Base-by-base conservation (phyloP, 148 eudicot species). In the Camellia sinensis region DNA sequence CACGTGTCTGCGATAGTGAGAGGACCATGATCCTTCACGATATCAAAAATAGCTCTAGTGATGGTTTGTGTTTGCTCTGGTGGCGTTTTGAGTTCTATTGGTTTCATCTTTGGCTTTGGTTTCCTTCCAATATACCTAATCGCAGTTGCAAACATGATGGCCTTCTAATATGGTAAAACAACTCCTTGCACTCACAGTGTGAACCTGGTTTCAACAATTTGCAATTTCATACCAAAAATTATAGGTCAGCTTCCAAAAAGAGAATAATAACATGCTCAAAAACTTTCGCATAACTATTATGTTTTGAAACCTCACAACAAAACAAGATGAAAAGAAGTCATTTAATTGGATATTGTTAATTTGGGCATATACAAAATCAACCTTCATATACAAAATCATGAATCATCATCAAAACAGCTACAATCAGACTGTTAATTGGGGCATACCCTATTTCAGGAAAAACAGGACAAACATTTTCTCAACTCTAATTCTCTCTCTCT, bases 31-130 rank as follows among this genome's bases (percentile, higher is more conserved):
- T 95, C 96, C 88, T 90, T 95, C 57, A 95, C 76, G 67, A 93
- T 87, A 57, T 93, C 94, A 57, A 95, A 95, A 64, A 95, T 87
- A 15, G 81, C 85, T 56, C 97, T 87, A 3, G 96, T 95, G 44
- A 91, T 93, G 1, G 97, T 95, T 84, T 91, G 97, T 21, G 93
- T 93, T 76, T 93, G 95, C 85, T 94, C 95, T 0, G 94, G 98
- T 57, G 93, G 91, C 4, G 88, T 82, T 68, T 86, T 87, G 56
- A 92, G 91, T 80, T 90, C 92, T 22, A 89, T 87, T 15, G 91
- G 89, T 80, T 91, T 92, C 97, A 94, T 90, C 81, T 90, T 87
- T 60, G 97, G 97, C 88, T 91, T 92, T 71, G 94, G 95, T 78
- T 92, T 92, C 89, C 83, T 91, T 13, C 89, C 93, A 43, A 90